phyloP scores from a whole-genome alignment of 2,329 filamentous ascomycete species.

The Hysterium pulicare region DNA sequence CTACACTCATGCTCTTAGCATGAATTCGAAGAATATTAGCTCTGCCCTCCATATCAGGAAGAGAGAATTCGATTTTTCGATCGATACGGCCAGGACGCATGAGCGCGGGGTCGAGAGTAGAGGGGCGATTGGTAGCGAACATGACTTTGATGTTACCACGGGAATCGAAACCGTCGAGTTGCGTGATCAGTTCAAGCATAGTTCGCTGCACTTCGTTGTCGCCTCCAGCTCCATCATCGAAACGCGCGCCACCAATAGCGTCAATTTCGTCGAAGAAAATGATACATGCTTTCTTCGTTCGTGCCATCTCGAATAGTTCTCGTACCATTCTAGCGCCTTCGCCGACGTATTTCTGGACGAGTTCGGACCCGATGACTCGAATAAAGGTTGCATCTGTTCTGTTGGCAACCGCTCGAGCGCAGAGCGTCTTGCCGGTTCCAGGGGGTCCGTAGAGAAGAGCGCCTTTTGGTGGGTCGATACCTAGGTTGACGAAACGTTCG shows the following conservation, averaged over 20 bases:
- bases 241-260: constrained; percentile 90
- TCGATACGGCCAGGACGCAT: constrained; percentile 98
- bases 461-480: constrained; percentile 97
- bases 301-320: constrained; percentile 98
- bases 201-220: constrained; percentile 98
- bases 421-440: constrained; percentile 98
- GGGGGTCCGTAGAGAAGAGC: constrained; percentile 94
- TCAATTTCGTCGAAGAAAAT: constrained; percentile 99
- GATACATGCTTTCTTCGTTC: constrained; percentile 99
- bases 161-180: constrained; percentile 93
- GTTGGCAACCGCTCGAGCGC: constrained; percentile 94
- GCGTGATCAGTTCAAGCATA: constrained; percentile 96
- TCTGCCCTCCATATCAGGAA: constrained; percentile 93
- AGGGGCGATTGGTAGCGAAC: constrained; percentile 97
- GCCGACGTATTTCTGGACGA: constrained; percentile 98
- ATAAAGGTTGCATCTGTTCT: constrained; percentile 98
- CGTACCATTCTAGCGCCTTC: constrained; percentile 98
- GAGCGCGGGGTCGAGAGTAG: constrained; percentile 90
- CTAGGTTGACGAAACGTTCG: constrained; percentile 96
- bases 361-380: constrained; percentile 92
- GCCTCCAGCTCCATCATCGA: constrained; percentile 92
- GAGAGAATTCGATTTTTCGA: constrained; percentile 96
- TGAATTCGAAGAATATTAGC: constrained; percentile 98
- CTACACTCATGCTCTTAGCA: constrained; percentile 99
- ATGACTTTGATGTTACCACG: constrained; percentile 99